Evolutionary conservation across 176 grass and related monocot genomes (phyloP).

Genomic region (Raddia distichophylla): DNA sequence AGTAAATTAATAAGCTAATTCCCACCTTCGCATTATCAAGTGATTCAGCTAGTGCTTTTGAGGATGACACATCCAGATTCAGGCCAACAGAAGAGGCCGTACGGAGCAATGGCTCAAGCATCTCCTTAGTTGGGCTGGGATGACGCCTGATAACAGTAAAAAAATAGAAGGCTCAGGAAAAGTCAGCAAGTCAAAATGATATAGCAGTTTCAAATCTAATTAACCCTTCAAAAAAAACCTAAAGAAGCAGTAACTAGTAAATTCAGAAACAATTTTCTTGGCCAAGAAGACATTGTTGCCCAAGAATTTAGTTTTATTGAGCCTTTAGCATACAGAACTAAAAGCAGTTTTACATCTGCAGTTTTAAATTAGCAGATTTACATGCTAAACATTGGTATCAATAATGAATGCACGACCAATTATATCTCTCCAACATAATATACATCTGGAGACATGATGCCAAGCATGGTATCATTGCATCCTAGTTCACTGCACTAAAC

Average conservation of each 20-base stretch:
- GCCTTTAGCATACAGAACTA: background rate
- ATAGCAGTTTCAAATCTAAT: background rate
- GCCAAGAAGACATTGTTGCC: background rate
- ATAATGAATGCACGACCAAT: background rate
- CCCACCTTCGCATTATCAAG: slow-evolving; percentile 89
- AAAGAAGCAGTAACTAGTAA: slow-evolving; percentile 2
- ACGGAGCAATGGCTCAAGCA: slow-evolving; percentile 95
- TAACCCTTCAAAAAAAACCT: background rate
- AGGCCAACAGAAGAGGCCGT: slow-evolving; percentile 86
- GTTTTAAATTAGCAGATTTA: background rate
- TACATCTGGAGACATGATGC: background rate
- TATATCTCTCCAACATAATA: slow-evolving; percentile 14
- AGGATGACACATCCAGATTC: slow-evolving; percentile 86
- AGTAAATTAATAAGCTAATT: slow-evolving; percentile 25
- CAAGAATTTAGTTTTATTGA: background rate
- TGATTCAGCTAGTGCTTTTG: slow-evolving; percentile 97
- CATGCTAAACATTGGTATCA: background rate
- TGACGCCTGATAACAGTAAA: slow-evolving; percentile 70
- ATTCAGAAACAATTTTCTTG: slow-evolving; percentile 12
- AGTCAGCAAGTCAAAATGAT: slow-evolving; percentile 31
- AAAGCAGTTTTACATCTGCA: background rate
- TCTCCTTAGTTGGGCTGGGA: slow-evolving; percentile 92
- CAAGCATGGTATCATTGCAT: slow-evolving; percentile 6
- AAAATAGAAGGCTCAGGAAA: slow-evolving; percentile 37
- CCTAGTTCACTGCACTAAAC: background rate